A percentile compares a stretch with the other conserved stretches of the same genome.
Conservation (phyloP, 2,329 filamentous ascomycete species). For the Fusarium bulbicola region DNA sequence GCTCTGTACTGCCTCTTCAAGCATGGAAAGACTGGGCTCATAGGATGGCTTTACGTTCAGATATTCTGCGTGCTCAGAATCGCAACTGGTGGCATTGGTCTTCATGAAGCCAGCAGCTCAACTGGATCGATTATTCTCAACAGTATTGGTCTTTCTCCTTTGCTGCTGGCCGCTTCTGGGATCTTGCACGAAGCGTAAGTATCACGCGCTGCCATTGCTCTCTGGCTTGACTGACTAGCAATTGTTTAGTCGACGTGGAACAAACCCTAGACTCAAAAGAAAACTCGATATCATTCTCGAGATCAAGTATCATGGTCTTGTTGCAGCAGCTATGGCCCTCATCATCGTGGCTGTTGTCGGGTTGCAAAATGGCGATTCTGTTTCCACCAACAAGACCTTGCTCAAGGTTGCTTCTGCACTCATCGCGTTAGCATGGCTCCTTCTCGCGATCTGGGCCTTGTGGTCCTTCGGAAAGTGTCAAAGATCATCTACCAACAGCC, state of each 20-base stretch:
- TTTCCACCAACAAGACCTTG: slow-evolving; percentile 2
- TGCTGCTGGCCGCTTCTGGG: slow-evolving; percentile 5
- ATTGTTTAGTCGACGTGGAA: not conserved
- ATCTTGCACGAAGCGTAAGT: slow-evolving; percentile 16
- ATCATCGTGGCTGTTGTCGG: slow-evolving; percentile 1
- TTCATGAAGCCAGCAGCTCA: not conserved
- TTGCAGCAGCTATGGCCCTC: slow-evolving; percentile 5
- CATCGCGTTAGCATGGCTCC: slow-evolving; percentile 3
- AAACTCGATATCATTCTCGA: slow-evolving; percentile 10
- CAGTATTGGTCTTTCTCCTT: slow-evolving; percentile 10
- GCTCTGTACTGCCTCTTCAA: slow-evolving; percentile 14
- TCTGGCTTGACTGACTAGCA: too few species aligned
- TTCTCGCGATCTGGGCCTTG: slow-evolving; percentile 1
- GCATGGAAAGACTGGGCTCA: slow-evolving; percentile 9
- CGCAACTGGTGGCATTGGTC: slow-evolving; percentile 2
- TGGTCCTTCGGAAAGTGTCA: slow-evolving; percentile 6
- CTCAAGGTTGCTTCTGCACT: slow-evolving; percentile 2
- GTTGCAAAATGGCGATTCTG: not conserved
- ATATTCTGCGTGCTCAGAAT: slow-evolving; percentile 14
- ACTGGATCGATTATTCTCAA: slow-evolving; percentile 3
- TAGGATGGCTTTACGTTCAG: slow-evolving; percentile 12
- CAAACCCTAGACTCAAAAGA: slow-evolving; percentile 9
- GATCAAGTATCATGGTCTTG: slow-evolving; percentile 5
- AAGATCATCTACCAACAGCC: not conserved
- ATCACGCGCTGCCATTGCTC: too few species aligned